These are phyloP conservation scores for Diaporthe amygdali DNA, from an alignment of 2,329 filamentous ascomycete genomes.

Conservation along the genomic window DNA sequence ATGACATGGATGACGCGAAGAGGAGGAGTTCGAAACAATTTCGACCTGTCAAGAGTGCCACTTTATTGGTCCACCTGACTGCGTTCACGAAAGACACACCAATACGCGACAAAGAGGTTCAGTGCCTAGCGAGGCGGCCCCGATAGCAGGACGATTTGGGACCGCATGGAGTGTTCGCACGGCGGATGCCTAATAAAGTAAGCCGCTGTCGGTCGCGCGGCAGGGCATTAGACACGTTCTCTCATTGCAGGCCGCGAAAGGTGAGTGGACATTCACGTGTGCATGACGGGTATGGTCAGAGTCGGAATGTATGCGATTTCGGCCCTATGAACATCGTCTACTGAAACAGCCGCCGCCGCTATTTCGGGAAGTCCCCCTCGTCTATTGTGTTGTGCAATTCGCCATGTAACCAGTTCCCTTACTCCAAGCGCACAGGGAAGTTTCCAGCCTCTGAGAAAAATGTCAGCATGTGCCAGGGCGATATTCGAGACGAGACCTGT, in stretches of 20 bases:
- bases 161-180: background rate
- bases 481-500: constrained; percentile 28
- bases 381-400: constrained; percentile 20
- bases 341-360: constrained; percentile 12
- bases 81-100: too few relatives aligned
- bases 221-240: background rate
- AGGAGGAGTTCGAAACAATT: background rate
- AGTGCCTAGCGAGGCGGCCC: too few relatives aligned
- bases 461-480: constrained; percentile 27
- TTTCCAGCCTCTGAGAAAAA: constrained; percentile 63
- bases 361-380: constrained; percentile 12
- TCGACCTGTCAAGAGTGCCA: background rate
- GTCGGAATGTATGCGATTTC: constrained; percentile 23
- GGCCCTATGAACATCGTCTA: constrained; percentile 32
- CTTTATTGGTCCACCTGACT: background rate
- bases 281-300: background rate
- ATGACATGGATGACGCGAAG: background rate
- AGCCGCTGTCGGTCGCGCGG: too few relatives aligned
- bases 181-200: background rate
- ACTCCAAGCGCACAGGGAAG: constrained; percentile 72
- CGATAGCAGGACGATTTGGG: too few relatives aligned
- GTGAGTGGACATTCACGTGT: background rate
- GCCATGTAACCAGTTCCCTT: constrained; percentile 33
- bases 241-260: background rate
- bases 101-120: too few relatives aligned